Conservation (phyloP, 2,329 filamentous ascomycete species). For the Cordyceps cateniannulata region DNA sequence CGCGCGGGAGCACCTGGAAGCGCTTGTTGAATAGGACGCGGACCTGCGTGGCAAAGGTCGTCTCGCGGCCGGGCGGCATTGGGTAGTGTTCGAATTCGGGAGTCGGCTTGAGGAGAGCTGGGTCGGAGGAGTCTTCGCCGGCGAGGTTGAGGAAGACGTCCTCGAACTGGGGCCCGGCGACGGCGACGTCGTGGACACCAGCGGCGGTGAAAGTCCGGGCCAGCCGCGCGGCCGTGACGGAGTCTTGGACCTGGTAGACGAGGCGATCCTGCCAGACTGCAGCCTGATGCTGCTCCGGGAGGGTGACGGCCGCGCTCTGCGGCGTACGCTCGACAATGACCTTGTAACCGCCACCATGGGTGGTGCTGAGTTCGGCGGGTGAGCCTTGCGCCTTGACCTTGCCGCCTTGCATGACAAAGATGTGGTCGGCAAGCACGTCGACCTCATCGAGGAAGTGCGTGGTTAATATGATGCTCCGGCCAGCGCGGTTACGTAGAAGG, state of each 20-base stretch:
- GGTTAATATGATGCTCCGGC: constrained; percentile 58
- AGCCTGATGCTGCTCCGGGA: not conserved
- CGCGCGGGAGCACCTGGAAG: constrained; percentile 63
- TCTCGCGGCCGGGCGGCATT: constrained; percentile 10
- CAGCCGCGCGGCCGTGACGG: constrained; percentile 21
- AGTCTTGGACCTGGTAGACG: constrained; percentile 46
- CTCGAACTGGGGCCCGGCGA: constrained; percentile 27
- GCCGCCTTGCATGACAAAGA: constrained; percentile 59
- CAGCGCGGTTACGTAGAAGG: constrained; percentile 54
- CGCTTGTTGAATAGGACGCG: constrained; percentile 69
- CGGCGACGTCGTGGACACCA: constrained; percentile 31
- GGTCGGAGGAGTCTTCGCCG: constrained; percentile 18
- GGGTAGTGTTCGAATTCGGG: not conserved
- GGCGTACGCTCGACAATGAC: constrained; percentile 33
- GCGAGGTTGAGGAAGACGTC: constrained; percentile 27
- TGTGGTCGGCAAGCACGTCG: constrained; percentile 61
- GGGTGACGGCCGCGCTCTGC: not conserved
- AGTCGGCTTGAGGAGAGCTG: constrained; percentile 10
- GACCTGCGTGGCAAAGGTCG: constrained; percentile 42
- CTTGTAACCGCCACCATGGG: constrained; percentile 57
- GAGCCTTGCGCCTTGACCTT: constrained; percentile 55
- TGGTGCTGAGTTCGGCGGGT: constrained; percentile 57
- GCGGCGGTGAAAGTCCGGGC: constrained; percentile 41
- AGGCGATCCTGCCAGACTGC: constrained; percentile 35
- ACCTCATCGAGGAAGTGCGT: constrained; percentile 68